Percentiles rank a stretch among this genome's conserved stretches.
Conservation (phyloP, 2,329 filamentous ascomycete genomes). For the Huntiella bhutanensis region DNA sequence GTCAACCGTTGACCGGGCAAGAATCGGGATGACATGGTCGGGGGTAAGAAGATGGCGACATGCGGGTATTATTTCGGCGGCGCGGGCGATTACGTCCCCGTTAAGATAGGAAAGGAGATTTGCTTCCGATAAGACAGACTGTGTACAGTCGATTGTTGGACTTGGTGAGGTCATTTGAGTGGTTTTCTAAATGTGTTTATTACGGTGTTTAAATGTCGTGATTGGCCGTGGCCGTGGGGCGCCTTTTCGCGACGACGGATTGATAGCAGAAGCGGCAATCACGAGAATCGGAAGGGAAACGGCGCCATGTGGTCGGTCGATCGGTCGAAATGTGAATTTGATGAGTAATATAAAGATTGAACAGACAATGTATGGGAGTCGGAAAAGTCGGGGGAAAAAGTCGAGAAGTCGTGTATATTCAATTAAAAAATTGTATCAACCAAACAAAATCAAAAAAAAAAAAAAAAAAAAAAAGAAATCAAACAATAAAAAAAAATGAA, state of each 20-base stretch:
- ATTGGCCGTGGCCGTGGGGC: neutral
- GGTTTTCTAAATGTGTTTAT: constrained; percentile 5
- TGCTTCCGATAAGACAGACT: constrained; percentile 7
- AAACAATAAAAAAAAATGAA: neutral
- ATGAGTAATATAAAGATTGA: neutral
- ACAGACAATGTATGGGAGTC: neutral
- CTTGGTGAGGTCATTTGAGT: neutral
- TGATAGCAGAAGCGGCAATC: neutral
- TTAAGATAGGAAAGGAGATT: constrained; percentile 8
- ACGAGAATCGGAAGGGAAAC: neutral
- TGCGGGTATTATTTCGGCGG: constrained; percentile 4
- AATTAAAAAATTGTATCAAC: neutral
- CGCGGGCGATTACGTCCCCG: constrained; percentile 3
- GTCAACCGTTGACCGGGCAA: constrained; percentile 8
- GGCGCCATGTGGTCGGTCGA: neutral
- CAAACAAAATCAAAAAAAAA: neutral
- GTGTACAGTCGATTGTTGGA: constrained; percentile 7
- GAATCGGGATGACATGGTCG: constrained; percentile 1
- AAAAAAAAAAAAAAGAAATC: neutral
- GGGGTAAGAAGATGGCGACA: constrained; percentile 3
- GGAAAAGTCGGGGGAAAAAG: neutral
- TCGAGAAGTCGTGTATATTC: neutral
- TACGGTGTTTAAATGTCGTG: neutral
- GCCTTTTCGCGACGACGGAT: neutral
- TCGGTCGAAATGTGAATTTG: neutral